phyloP scores from a whole-genome alignment of 768 basidiomycete species.

The Boletales sp. region DNA sequence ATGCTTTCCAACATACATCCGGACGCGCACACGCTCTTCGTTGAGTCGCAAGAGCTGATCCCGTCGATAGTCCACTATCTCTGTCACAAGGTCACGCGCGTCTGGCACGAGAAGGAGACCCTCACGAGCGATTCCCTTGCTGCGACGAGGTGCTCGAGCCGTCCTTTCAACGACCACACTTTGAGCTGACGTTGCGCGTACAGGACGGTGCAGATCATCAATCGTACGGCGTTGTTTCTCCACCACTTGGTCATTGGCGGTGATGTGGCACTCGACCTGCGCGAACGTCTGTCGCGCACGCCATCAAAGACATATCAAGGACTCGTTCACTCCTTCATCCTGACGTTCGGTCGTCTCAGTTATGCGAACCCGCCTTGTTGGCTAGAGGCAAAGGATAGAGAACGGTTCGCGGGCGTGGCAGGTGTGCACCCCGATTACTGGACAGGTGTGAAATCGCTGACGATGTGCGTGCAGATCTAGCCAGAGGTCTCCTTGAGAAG shows the following conservation, averaged over 20 bases:
- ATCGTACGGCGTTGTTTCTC: slow-evolving; percentile 55
- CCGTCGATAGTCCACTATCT: slow-evolving; percentile 63
- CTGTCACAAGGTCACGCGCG: slow-evolving; percentile 44
- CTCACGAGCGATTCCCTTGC: slow-evolving; percentile 35
- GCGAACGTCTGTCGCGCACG: slow-evolving; percentile 54
- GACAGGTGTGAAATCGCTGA: slow-evolving; percentile 2
- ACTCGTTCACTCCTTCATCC: slow-evolving; percentile 65
- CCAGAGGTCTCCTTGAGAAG: slow-evolving; percentile 57
- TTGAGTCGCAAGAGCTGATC: slow-evolving; percentile 52
- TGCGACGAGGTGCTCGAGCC: slow-evolving; percentile 20
- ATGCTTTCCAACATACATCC: slow-evolving; percentile 38
- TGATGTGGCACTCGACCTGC: slow-evolving; percentile 48
- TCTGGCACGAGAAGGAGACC: slow-evolving; percentile 65
- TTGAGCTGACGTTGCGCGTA: neutral
- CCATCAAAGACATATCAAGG: slow-evolving; percentile 56
- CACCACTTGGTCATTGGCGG: slow-evolving; percentile 58
- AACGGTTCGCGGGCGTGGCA: slow-evolving; percentile 42
- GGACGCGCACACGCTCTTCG: slow-evolving; percentile 36
- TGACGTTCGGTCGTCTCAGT: slow-evolving; percentile 73
- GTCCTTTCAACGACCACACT: neutral
- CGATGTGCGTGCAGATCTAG: slow-evolving; percentile 41
- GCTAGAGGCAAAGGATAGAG: slow-evolving; percentile 39
- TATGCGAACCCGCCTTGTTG: slow-evolving; percentile 66
- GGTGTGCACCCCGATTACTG: slow-evolving; percentile 36
- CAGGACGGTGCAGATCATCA: slow-evolving; percentile 51